These are phyloP conservation scores for Carex scoparia DNA, from an alignment of 176 grass and related monocot species.

Conservation along the genomic window DNA sequence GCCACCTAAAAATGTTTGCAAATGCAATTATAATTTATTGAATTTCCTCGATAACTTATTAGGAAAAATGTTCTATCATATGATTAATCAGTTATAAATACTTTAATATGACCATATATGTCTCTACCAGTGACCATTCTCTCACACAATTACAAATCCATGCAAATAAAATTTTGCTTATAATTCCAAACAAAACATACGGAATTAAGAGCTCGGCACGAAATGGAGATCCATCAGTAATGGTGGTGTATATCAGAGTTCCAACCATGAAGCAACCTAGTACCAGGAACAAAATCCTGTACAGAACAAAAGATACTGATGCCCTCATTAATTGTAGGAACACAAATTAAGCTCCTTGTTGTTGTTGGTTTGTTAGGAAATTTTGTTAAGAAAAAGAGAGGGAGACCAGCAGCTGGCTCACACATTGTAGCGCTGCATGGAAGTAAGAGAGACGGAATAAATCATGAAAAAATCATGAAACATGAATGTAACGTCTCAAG, in stretches of 20 bases:
- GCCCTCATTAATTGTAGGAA: conserved; percentile 19
- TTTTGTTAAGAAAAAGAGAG: conserved; percentile 2
- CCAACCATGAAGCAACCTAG: conserved; percentile 61
- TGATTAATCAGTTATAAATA: not conserved
- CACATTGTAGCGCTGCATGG: too few relatives aligned
- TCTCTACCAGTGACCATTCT: not conserved
- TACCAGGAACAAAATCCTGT: conserved; percentile 46
- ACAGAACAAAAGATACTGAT: conserved; percentile 31
- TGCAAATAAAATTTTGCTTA: not conserved
- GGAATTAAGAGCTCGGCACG: conserved; percentile 59
- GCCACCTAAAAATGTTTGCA: conserved; percentile 55
- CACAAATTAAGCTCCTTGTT: not conserved
- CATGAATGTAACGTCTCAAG: too few relatives aligned
- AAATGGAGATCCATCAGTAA: conserved; percentile 81
- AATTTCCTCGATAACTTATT: not conserved
- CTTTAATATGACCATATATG: not conserved
- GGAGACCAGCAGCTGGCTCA: too few relatives aligned
- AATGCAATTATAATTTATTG: not conserved
- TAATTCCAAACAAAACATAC: conserved; percentile 29
- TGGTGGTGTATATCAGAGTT: conserved; percentile 57
- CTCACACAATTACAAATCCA: not conserved
- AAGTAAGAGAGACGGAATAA: too few relatives aligned
- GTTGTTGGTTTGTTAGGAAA: not conserved
- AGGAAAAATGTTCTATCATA: not conserved
- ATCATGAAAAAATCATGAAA: too few relatives aligned